A percentile compares a stretch with the other conserved stretches of the same genome.
phyloP scores from a whole-genome alignment of 768 basidiomycete species.

The Trametes maxima region DNA sequence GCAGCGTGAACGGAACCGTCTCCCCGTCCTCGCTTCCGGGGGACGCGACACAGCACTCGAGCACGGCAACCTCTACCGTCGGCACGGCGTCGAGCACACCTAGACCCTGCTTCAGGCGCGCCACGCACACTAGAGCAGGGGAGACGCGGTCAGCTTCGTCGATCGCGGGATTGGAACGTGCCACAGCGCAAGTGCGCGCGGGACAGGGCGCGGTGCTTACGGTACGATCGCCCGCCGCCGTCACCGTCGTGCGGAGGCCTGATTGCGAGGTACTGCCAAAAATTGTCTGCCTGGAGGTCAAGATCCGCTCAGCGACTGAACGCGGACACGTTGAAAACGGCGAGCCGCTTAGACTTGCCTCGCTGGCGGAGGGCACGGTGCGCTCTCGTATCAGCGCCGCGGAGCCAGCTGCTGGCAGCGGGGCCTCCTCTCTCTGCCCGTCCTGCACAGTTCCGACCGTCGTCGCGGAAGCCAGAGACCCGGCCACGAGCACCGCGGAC shows the following conservation, averaged over 20 bases:
- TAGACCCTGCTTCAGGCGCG: conserved; percentile 52
- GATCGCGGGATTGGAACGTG: conserved; percentile 6
- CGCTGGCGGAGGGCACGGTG: conserved; percentile 47
- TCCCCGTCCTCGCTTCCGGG: conserved; percentile 35
- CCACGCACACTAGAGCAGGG: conserved; percentile 52
- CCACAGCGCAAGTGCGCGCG: conserved; percentile 18
- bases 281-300: conserved; percentile 25
- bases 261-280: conserved; percentile 56
- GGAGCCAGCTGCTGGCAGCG: conserved; percentile 9
- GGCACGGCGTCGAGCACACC: conserved; percentile 41
- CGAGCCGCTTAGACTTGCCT: conserved; percentile 44
- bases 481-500: conserved; percentile 43
- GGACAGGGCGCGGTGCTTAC: conserved; percentile 55
- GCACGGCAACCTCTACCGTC: conserved; percentile 48
- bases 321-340: conserved; percentile 19
- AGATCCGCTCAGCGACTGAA: conserved; percentile 16
- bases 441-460: background rate
- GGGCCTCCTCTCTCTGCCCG: conserved; percentile 4
- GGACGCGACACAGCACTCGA: conserved; percentile 55
- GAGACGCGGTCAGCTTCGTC: conserved; percentile 8
- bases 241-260: conserved; percentile 40
- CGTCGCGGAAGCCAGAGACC: conserved; percentile 1
- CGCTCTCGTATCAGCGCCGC: conserved; percentile 52
- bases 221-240: conserved; percentile 36
- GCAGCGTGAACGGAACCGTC: conserved; percentile 48